These are phyloP conservation scores for Mrakiaceae sp. DNA, from an alignment of 1,284 basidiomycete genomes.

Conservation along the genomic window DNA sequence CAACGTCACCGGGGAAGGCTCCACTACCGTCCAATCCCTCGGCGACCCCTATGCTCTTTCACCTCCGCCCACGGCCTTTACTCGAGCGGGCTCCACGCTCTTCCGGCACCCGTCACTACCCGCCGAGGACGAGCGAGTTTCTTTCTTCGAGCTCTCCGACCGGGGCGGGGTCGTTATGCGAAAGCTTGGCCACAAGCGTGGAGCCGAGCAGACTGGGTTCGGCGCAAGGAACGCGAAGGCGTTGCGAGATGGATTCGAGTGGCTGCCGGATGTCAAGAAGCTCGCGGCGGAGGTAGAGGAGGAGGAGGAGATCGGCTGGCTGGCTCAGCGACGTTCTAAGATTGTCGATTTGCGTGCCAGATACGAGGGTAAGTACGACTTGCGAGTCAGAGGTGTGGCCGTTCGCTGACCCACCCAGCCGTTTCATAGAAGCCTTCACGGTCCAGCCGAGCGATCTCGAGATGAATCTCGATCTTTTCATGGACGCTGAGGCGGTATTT, in stretches of 20 bases:
- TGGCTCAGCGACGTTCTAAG: background rate
- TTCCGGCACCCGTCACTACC: conserved; percentile 5
- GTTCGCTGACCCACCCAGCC: background rate
- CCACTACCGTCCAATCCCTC: conserved; percentile 1
- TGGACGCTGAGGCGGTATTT: background rate
- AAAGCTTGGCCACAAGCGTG: background rate
- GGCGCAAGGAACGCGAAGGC: background rate
- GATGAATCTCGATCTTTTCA: background rate
- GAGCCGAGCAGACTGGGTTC: background rate
- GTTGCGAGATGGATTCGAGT: background rate
- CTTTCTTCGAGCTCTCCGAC: conserved; percentile 8
- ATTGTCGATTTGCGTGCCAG: background rate
- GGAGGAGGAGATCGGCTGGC: background rate
- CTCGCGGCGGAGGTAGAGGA: background rate
- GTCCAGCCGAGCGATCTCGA: background rate
- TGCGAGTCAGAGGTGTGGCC: background rate
- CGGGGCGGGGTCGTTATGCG: background rate
- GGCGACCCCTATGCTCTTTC: conserved; percentile 4
- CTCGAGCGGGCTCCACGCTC: conserved; percentile 2
- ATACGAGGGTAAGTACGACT: conserved; percentile 5
- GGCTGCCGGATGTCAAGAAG: background rate
- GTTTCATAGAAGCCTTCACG: background rate
- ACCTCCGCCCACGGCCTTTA: background rate
- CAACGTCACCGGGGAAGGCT: background rate
- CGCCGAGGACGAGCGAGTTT: background rate